These are phyloP conservation scores for Boletus sp. DNA, from an alignment of 768 basidiomycete genomes.

Conservation along the genomic window DNA sequence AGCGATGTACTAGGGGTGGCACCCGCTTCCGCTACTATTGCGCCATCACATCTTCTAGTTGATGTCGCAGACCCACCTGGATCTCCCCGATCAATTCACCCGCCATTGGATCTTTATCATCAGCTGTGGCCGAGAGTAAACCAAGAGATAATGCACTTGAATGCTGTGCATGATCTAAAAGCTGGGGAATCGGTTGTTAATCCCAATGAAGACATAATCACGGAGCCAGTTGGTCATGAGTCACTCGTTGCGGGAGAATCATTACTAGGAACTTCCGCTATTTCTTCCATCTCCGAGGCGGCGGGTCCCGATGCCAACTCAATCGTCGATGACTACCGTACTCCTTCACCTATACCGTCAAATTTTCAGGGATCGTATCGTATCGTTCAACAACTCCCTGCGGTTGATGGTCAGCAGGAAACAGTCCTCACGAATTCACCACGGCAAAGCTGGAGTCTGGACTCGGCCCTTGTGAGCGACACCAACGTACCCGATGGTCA, in stretches of 20 bases:
- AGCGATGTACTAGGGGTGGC: neutral
- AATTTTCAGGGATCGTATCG: neutral
- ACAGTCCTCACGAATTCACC: neutral
- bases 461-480: conserved; percentile 60
- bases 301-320: conserved; percentile 17
- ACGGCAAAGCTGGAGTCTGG: conserved; percentile 25
- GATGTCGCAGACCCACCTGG: conserved; percentile 3
- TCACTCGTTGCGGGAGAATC: conserved; percentile 33
- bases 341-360: conserved; percentile 12
- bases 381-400: neutral
- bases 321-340: conserved; percentile 30
- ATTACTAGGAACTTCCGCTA: conserved; percentile 25
- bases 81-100: conserved; percentile 8
- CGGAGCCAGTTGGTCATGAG: conserved; percentile 10
- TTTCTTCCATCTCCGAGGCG: conserved; percentile 6
- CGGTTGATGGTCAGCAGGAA: neutral
- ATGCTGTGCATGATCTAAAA: conserved; percentile 11
- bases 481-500: conserved; percentile 75
- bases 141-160: conserved; percentile 36
- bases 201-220: neutral
- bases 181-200: neutral
- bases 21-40: neutral
- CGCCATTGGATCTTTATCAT: conserved; percentile 19
- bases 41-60: conserved; percentile 7
- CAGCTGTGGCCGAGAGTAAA: conserved; percentile 36